Evolutionary conservation across 768 basidiomycete genomes (phyloP).

Genomic region (Leccinum subtestaceum): DNA sequence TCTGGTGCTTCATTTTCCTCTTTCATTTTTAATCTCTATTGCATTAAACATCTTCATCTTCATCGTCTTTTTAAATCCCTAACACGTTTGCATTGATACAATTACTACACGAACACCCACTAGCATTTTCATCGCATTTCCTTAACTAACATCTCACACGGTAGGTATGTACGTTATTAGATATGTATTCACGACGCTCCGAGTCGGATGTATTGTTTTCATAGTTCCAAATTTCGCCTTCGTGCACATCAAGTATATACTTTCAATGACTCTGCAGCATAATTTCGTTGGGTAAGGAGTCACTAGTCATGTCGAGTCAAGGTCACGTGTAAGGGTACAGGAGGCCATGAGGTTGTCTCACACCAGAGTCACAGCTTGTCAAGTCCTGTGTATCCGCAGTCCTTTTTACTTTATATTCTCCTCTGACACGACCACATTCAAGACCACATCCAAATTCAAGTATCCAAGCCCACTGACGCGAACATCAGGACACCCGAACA

Average conservation of each 20-base stretch:
- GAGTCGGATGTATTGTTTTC: not conserved
- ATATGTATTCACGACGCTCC: not conserved
- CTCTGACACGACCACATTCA: not conserved
- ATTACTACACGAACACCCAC: not conserved
- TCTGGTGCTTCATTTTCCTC: not conserved
- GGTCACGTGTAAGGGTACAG: conserved; percentile 12
- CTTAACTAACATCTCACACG: not conserved
- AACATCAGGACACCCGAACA: not conserved
- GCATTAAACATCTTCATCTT: not conserved
- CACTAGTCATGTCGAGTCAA: not conserved
- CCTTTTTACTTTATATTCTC: conserved; percentile 2
- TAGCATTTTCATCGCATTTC: not conserved
- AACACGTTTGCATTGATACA: not conserved
- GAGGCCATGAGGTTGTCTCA: conserved; percentile 4
- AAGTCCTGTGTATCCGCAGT: conserved; percentile 1
- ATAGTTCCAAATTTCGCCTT: not conserved
- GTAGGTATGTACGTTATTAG: not conserved
- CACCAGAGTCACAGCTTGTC: conserved; percentile 6
- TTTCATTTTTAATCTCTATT: not conserved
- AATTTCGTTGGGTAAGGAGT: not conserved
- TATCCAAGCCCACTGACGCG: not conserved
- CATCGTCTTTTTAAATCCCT: not conserved
- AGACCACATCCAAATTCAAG: not conserved
- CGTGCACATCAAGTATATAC: not conserved
- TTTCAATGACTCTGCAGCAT: not conserved